phyloP scores from a whole-genome alignment of 2,329 filamentous ascomycete species.

The Ophiocordyceps robertsii region DNA sequence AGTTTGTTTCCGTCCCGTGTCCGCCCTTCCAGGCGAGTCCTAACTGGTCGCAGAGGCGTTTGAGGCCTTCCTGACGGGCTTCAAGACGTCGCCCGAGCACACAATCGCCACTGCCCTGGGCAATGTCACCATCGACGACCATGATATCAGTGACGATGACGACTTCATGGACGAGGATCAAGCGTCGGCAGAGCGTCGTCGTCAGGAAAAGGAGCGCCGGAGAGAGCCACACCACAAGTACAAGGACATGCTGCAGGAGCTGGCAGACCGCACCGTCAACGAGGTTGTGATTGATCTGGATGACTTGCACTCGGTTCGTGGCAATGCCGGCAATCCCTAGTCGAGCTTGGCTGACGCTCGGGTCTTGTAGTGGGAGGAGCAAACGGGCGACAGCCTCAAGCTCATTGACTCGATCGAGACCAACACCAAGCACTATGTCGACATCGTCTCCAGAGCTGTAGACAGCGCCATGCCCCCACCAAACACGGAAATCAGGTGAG shows the following conservation, averaged over 20 bases:
- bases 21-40: conserved; percentile 3
- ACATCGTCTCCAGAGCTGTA: conserved; percentile 76
- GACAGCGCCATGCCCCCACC: conserved; percentile 76
- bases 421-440: conserved; percentile 92
- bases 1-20: conserved; percentile 33
- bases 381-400: conserved; percentile 52
- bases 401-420: conserved; percentile 74
- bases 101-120: conserved; percentile 71
- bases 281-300: conserved; percentile 83
- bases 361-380: conserved; percentile 56
- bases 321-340: neutral
- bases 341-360: neutral
- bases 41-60: conserved; percentile 50
- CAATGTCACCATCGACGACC: conserved; percentile 74
- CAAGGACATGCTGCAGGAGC: conserved; percentile 70
- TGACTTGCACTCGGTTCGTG: conserved; percentile 60
- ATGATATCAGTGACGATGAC: conserved; percentile 69
- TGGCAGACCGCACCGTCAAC: conserved; percentile 65
- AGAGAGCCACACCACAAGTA: conserved; percentile 68
- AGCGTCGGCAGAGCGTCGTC: conserved; percentile 37
- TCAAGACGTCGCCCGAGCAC: conserved; percentile 65
- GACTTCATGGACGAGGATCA: conserved; percentile 79
- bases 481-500: conserved; percentile 62
- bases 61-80: conserved; percentile 74
- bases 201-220: conserved; percentile 33